These are phyloP conservation scores for Cavenderia fasciculata DNA, from an alignment of 78 protist species.

Conservation along the genomic window DNA sequence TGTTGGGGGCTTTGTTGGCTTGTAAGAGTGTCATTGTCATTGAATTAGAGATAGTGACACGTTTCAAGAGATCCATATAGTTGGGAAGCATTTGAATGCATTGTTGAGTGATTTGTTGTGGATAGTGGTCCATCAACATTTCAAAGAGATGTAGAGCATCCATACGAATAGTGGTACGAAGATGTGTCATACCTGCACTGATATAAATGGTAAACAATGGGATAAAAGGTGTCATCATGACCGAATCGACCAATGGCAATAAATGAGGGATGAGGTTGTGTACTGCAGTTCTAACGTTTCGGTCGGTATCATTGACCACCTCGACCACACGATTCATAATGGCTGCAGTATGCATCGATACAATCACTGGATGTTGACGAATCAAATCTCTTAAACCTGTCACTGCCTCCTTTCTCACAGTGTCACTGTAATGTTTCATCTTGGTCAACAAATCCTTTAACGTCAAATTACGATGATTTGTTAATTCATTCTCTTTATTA, in stretches of 20 bases:
- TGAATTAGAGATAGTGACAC: conserved; percentile 15
- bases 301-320: conserved; percentile 54
- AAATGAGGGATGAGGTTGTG: conserved; percentile 1
- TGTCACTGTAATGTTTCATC: conserved; percentile 43
- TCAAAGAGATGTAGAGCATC: conserved; percentile 74
- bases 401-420: conserved; percentile 37
- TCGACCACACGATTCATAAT: conserved; percentile 60
- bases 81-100: conserved; percentile 67
- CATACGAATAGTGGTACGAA: conserved; percentile 60
- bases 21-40: not conserved
- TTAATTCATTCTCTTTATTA: conserved; percentile 52
- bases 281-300: conserved; percentile 44
- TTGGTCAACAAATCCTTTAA: conserved; percentile 56
- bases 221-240: conserved; percentile 63
- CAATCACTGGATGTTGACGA: conserved; percentile 10
- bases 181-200: conserved; percentile 76
- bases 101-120: conserved; percentile 21
- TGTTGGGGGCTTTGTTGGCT: not conserved
- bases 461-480: conserved; percentile 65
- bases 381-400: conserved; percentile 49
- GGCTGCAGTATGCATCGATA: conserved; percentile 28
- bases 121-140: conserved; percentile 55
- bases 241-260: conserved; percentile 28
- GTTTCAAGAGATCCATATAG: conserved; percentile 31
- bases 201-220: conserved; percentile 74